phyloP scores from a whole-genome alignment of 306 rosid species.

The Abrus precatorius region DNA sequence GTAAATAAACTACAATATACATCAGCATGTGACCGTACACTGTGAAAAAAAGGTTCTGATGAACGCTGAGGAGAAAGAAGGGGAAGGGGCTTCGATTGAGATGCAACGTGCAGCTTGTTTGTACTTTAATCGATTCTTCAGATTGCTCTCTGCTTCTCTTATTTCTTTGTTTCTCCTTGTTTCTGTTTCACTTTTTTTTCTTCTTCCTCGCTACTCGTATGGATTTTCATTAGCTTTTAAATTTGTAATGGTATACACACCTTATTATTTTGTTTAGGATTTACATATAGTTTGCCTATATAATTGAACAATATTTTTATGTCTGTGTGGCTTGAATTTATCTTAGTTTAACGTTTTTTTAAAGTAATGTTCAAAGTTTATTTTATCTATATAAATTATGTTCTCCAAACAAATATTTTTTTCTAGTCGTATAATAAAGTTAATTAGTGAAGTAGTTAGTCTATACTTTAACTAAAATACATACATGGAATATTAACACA shows the following conservation, averaged over 20 bases:
- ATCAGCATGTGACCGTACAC: slow-evolving; percentile 53
- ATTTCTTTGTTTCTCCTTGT: not conserved
- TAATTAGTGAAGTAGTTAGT: not conserved
- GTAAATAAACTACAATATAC: slow-evolving; percentile 11
- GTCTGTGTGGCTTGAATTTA: too few relatives aligned
- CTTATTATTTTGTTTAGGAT: too few relatives aligned
- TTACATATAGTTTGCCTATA: too few relatives aligned
- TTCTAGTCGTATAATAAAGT: too few relatives aligned
- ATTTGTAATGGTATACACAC: too few relatives aligned
- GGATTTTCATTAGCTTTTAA: too few relatives aligned
- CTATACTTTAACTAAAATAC: not conserved
- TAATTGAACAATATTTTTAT: too few relatives aligned
- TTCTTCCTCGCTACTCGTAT: too few relatives aligned
- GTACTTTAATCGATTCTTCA: slow-evolving; percentile 47
- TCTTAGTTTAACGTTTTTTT: too few relatives aligned
- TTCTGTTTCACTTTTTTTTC: not conserved
- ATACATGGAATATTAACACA: not conserved
- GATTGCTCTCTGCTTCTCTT: slow-evolving; percentile 29
- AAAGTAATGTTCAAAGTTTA: too few relatives aligned
- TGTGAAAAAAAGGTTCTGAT: slow-evolving; percentile 37
- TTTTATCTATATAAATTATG: not conserved
- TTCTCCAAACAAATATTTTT: not conserved
- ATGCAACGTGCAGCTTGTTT: slow-evolving; percentile 60
- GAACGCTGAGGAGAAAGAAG: not conserved
- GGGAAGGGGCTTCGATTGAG: slow-evolving; percentile 32